Evolutionary conservation across 75 land plant species (phyloP), one percentile per base, ranked within the genome.

Genomic region (Ceratopteris richardii): DNA sequence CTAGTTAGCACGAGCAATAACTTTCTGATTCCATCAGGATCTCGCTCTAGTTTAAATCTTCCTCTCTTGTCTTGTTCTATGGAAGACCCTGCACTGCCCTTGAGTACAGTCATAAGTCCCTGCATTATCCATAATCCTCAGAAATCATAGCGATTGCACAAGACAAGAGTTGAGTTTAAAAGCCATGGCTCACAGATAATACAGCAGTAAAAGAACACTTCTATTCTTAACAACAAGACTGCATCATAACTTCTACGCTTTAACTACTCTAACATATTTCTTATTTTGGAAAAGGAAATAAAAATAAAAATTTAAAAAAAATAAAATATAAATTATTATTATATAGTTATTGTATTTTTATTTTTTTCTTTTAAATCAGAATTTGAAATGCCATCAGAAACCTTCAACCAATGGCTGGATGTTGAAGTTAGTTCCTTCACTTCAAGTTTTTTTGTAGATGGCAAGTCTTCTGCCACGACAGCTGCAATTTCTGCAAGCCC

Each of bases 21-120:
- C 70, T 66, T 73, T 25, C 70, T 51, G 22, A 73, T 66, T 25
- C 76, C 70, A 61, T 73, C 51, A 26, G 60, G 57, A 61, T 73
- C 76, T 20, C 63, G 58, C 4, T 43, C 54, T 43, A 73, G 47
- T 28, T 66, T 60, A 81, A 59, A 77, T 82, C 69, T 83, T 60
- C 60, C 91, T 75, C 56, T 82, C 64, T 40, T 41, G 70, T 70
- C 86, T 95, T 47, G 3, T 14, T 52, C 25, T 4, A 26, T 3
- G 3, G 25, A 13, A 24, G 3, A 26, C 29, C 4, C 28, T 12
- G 1, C 13, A 1, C 29, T 52, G 22, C 23, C 28, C 25, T 52
- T 22, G 5, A 52, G 1, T 19, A 2, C 29, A 22, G 28, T 24
- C 48, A 52, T 19, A 26, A 52, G 23, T 26, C 28, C 54, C 54